phyloP scores from a whole-genome alignment of 306 rosid genomes.

The Arachis stenosperma region DNA sequence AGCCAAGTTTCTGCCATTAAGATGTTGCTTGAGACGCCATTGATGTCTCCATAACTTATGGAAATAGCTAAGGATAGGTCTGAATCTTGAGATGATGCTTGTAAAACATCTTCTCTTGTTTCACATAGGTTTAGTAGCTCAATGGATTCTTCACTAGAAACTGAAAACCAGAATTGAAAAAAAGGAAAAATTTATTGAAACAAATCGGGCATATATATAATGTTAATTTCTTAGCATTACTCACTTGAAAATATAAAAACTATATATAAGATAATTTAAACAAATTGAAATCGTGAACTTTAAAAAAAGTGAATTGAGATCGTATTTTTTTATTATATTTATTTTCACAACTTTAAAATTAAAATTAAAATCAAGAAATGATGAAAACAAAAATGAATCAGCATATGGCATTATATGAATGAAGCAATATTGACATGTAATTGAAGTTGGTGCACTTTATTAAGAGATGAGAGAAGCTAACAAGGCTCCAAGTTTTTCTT shows the following conservation, averaged over 20 bases:
- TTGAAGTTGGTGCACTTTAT: conserved; percentile 11
- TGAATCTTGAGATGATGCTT: conserved; percentile 31
- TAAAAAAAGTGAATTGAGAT: no score
- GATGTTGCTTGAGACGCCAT: conserved; percentile 58
- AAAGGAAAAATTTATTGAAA: neutral
- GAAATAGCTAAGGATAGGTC: conserved; percentile 65
- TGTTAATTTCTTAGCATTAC: no score
- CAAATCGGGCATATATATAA: no score
- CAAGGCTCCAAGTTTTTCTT: conserved; percentile 30
- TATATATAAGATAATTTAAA: no score
- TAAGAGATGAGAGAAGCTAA: neutral
- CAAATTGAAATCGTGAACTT: no score
- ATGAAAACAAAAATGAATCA: no score
- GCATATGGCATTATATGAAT: neutral
- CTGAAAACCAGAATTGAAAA: conserved; percentile 38
- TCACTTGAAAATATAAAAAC: no score
- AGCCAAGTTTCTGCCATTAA: conserved; percentile 79
- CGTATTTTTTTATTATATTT: no score
- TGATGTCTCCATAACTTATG: conserved; percentile 48
- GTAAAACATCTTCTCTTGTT: conserved; percentile 42
- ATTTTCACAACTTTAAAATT: no score
- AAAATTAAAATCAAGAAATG: no score
- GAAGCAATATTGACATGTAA: neutral
- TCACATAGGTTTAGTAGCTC: conserved; percentile 53
- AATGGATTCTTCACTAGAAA: conserved; percentile 55